phyloP scores from a whole-genome alignment of 495 filamentous ascomycete genomes.

The Neurospora sp. region DNA sequence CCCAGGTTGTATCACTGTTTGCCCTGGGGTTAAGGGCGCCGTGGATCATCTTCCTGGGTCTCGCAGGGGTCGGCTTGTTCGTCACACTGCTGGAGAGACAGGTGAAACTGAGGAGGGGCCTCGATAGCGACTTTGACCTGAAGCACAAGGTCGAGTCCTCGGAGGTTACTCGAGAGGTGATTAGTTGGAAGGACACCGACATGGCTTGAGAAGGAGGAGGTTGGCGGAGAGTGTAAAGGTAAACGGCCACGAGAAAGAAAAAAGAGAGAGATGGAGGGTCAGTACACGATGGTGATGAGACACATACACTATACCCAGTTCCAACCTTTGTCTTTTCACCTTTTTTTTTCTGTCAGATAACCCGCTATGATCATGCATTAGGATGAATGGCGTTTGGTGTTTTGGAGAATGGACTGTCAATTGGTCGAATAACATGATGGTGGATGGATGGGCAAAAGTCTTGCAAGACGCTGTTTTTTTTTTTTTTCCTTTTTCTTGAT shows the following conservation, averaged over 20 bases:
- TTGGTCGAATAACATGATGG: not conserved
- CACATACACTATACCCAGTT: not conserved
- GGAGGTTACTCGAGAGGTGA: not conserved
- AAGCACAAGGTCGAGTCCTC: slow-evolving; percentile 3
- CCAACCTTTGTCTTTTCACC: not conserved
- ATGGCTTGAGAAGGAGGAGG: not conserved
- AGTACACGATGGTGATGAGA: not conserved
- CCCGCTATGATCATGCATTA: not conserved
- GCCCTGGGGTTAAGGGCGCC: slow-evolving; percentile 2
- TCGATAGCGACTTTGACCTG: slow-evolving; percentile 29
- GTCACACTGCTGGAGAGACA: slow-evolving; percentile 26
- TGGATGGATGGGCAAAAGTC: not conserved
- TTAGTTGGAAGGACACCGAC: not conserved
- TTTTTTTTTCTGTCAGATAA: not conserved
- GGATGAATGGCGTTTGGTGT: not conserved
- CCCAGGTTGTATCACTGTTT: slow-evolving; percentile 5
- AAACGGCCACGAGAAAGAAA: not conserved
- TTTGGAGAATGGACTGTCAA: not conserved
- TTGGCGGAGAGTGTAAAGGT: not conserved
- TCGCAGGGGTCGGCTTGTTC: slow-evolving; percentile 12
- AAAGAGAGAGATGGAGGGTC: not conserved
- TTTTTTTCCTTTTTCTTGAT: not conserved
- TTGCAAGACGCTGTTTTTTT: not conserved
- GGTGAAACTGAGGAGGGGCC: slow-evolving; percentile 20
- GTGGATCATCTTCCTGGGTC: slow-evolving; percentile 11